Conservation (phyloP, 2,329 filamentous ascomycete genomes). For the Fusarium hostae region DNA sequence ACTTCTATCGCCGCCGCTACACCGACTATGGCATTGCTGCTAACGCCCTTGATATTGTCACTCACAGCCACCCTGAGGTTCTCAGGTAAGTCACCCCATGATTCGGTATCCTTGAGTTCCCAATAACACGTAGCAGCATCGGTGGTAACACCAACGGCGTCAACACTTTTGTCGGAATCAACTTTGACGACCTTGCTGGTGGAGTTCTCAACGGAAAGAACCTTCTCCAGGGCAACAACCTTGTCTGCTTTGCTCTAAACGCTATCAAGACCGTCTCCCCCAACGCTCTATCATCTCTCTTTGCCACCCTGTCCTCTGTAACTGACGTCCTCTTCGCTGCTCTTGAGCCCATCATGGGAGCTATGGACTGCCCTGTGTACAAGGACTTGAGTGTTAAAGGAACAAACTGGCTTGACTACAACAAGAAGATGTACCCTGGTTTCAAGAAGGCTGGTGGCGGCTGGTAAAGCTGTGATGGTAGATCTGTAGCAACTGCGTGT, state of each 20-base stretch:
- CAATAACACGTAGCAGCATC: constrained; percentile 47
- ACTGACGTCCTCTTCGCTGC: constrained; percentile 32
- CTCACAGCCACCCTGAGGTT: constrained; percentile 55
- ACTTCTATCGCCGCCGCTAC: constrained; percentile 58
- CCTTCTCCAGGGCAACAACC: constrained; percentile 60
- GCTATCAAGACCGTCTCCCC: constrained; percentile 54
- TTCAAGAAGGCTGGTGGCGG: constrained; percentile 38
- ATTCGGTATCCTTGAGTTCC: accelerated
- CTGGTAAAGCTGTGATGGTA: constrained; percentile 9
- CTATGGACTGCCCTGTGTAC: constrained; percentile 29
- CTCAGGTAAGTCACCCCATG: constrained; percentile 25
- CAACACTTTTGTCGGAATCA: constrained; percentile 62
- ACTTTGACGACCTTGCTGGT: constrained; percentile 55
- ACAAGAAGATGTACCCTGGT: constrained; percentile 32
- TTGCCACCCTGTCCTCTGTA: constrained; percentile 44
- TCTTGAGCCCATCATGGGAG: constrained; percentile 34
- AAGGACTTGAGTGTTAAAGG: constrained; percentile 34
- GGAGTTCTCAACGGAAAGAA: constrained; percentile 56
- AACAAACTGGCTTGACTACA: constrained; percentile 36
- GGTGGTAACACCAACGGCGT: constrained; percentile 64
- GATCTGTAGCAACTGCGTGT: neutral
- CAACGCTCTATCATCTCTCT: constrained; percentile 54
- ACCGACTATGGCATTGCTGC: constrained; percentile 60
- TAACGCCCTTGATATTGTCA: constrained; percentile 53
- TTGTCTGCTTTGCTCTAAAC: constrained; percentile 54